phyloP scores from a whole-genome alignment of 495 filamentous ascomycete species.

The Neurospora sp. region DNA sequence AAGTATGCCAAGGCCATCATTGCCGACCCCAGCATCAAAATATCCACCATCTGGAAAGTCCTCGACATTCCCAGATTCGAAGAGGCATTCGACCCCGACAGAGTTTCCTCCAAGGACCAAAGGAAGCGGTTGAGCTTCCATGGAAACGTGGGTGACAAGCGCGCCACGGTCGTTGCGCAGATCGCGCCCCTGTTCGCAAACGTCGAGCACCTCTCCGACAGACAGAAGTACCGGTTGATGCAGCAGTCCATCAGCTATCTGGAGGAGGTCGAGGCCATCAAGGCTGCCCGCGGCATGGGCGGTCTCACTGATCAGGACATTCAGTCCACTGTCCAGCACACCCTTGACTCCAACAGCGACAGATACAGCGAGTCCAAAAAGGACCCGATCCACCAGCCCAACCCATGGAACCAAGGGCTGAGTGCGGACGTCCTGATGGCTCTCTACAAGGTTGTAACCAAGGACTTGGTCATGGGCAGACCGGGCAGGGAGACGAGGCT shows the following conservation, averaged over 20 bases:
- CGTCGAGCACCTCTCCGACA: conserved; percentile 21
- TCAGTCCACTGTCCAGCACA: neutral
- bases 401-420: conserved; percentile 4
- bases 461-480: conserved; percentile 24
- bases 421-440: conserved; percentile 19
- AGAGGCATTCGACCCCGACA: neutral
- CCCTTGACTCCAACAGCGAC: neutral
- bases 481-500: conserved; percentile 28
- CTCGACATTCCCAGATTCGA: conserved; percentile 14
- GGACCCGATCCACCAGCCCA: neutral
- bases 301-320: conserved; percentile 1
- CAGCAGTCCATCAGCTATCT: conserved; percentile 27
- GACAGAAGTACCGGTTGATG: conserved; percentile 31
- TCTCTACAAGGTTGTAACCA: conserved; percentile 28
- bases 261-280: conserved; percentile 1
- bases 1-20: conserved; percentile 13
- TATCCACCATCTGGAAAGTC: conserved; percentile 14
- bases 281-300: neutral
- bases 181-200: conserved; percentile 24
- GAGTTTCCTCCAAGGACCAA: neutral
- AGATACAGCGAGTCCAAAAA: neutral
- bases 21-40: conserved; percentile 8
- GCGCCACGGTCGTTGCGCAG: conserved; percentile 16
- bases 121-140: neutral
- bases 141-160: neutral